phyloP scores from a whole-genome alignment of 495 filamentous ascomycete genomes.

The Pyronema omphalodes region DNA sequence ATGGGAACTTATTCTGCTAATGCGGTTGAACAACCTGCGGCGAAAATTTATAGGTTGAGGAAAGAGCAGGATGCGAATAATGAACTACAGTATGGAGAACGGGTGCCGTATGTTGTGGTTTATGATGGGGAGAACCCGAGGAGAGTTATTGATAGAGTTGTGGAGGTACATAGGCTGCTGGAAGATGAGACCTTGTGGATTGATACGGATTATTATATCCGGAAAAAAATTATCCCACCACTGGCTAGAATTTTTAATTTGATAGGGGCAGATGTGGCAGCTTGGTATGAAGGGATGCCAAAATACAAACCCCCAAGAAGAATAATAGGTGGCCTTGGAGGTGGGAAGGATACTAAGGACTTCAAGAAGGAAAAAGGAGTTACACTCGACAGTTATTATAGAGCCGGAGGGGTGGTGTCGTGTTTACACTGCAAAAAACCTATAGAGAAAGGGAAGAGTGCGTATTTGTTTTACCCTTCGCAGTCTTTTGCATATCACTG shows the following conservation, averaged over 20 bases:
- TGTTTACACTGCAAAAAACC: background rate
- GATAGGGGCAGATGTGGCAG: conserved; percentile 75
- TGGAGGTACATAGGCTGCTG: conserved; percentile 59
- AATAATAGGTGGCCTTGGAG: conserved; percentile 18
- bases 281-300: conserved; percentile 95
- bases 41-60: conserved; percentile 60
- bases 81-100: conserved; percentile 90
- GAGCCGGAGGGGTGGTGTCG: background rate
- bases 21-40: conserved; percentile 47
- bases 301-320: conserved; percentile 59
- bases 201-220: conserved; percentile 95
- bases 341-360: background rate
- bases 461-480: conserved; percentile 7
- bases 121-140: too few species aligned
- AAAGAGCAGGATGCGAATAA: conserved; percentile 72
- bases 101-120: conserved; percentile 42
- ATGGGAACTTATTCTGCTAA: conserved; percentile 52
- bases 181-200: conserved; percentile 53
- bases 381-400: background rate
- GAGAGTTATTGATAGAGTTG: too few species aligned
- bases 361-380: background rate
- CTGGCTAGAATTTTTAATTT: conserved; percentile 94
- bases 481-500: background rate
- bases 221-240: conserved; percentile 86
- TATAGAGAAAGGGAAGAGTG: conserved; percentile 35